phyloP scores from a whole-genome alignment of 179 eudicot genomes.

The Silene noctiflora region DNA sequence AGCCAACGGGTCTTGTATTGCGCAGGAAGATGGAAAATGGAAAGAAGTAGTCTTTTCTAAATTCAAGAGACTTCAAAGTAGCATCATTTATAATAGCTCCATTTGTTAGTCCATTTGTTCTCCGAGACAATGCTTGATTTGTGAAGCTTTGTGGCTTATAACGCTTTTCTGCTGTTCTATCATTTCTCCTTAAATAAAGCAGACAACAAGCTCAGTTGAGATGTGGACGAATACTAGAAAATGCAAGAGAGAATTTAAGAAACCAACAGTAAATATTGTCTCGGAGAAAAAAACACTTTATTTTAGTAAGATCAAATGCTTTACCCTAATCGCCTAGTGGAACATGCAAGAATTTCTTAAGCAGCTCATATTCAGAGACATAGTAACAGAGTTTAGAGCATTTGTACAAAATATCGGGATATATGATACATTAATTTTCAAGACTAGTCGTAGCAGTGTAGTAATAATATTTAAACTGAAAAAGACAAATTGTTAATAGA shows the following conservation, averaged over 20 bases:
- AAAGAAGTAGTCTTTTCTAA: conserved; percentile 54
- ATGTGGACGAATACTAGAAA: not conserved
- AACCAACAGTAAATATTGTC: not conserved
- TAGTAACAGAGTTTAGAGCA: too few relatives aligned
- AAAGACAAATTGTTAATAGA: too few relatives aligned
- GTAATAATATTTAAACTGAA: too few relatives aligned
- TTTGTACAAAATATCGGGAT: too few relatives aligned
- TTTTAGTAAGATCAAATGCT: too few relatives aligned
- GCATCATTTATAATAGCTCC: conserved; percentile 64
- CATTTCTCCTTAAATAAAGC: conserved; percentile 39
- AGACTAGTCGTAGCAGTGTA: too few relatives aligned
- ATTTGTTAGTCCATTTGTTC: conserved; percentile 57
- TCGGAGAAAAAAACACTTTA: too few relatives aligned
- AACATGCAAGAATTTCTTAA: too few relatives aligned
- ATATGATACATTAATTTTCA: too few relatives aligned
- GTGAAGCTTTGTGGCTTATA: conserved; percentile 37
- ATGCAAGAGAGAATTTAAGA: not conserved
- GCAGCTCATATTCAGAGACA: too few relatives aligned
- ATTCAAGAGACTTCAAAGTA: conserved; percentile 59
- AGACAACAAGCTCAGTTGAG: conserved; percentile 3
- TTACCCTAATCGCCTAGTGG: too few relatives aligned
- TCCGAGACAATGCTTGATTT: conserved; percentile 45
- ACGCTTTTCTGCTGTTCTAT: conserved; percentile 31
- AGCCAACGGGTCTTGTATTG: conserved; percentile 73
- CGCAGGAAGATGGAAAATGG: conserved; percentile 66